phyloP scores from a whole-genome alignment of 345 rosid genomes.

The Balakata baccata region DNA sequence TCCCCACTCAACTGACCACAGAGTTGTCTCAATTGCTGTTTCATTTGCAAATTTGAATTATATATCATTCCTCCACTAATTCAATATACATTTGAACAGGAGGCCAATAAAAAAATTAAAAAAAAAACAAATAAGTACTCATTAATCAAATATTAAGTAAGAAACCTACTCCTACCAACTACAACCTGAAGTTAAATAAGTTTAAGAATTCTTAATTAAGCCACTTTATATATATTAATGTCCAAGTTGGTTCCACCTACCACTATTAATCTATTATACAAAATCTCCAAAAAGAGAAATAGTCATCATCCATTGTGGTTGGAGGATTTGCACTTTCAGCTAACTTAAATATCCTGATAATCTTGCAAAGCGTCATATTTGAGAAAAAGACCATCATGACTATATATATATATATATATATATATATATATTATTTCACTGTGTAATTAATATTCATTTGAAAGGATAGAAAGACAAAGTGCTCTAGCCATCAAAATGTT shows the following conservation, averaged over 20 bases:
- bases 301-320: not conserved
- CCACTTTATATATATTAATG: not conserved
- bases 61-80: not conserved
- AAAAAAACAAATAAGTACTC: too few relatives aligned
- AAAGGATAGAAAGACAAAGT: too few relatives aligned
- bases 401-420: too few relatives aligned
- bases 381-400: too few relatives aligned
- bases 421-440: too few relatives aligned
- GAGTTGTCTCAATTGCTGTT: conserved; percentile 92
- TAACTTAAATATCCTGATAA: too few relatives aligned
- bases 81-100: not conserved
- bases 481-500: too few relatives aligned
- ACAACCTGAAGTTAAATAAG: not conserved
- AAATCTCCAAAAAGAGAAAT: not conserved
- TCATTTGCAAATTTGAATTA: not conserved
- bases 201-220: not conserved
- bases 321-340: not conserved
- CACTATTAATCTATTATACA: not conserved
- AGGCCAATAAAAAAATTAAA: too few relatives aligned
- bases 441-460: too few relatives aligned
- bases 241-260: not conserved
- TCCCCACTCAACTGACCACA: conserved; percentile 98
- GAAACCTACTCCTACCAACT: not conserved
- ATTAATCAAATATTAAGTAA: too few relatives aligned
- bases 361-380: too few relatives aligned